Base-by-base conservation (phyloP, 1,284 basidiomycete genomes). In the Tremellales sp. region DNA sequence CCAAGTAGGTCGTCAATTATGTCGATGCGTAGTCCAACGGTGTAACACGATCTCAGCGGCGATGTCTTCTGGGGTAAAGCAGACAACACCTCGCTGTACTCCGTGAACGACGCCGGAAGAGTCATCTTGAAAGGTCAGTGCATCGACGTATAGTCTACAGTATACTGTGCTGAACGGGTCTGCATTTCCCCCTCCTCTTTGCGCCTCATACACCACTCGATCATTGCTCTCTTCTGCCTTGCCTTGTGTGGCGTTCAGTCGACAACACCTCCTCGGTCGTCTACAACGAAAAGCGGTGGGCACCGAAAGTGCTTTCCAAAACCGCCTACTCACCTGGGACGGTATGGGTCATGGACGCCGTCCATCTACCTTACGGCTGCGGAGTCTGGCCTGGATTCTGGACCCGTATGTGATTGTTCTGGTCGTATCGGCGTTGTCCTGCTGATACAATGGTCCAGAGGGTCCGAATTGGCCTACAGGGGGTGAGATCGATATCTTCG, bases 71-170 rank as follows among this genome's bases (percentile, higher is more conserved):
- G 66, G 66, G 68, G 65, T 2, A 61, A 60, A 4, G 37, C 61
- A 4, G 22, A 46, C 21, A 70, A 70, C 54, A 62, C 63, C 31
- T 70, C 70, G 13, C 58, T 77, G 22, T 56, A 74, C 36, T 71
- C 66, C 40, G 59, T 88, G 51, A 90, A 87, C 61, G 64, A 65
- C 22, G 78, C 75, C 13, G 85, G 85, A 18, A 79, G 86, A 65
- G 83, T 83, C 8, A 72, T 93, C 50, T 85, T 94, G 82, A 78
- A 81, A 43, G 83, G 91, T 43, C 84, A 87, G 83, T 58, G 77
- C 89, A 35, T 45, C 34, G 16, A 21, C 13, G 16, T 34, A 12
- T 4, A n/a, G 9, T 36, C 9, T 13, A 12, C 22, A 36, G n/a
- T 9, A 16, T 21, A 36, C 22, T 9, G 34, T 9, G 8, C 29